Evolutionary conservation across 371 early-diverging fungal genomes (phyloP), one percentile per base, ranked within the genome.

Genomic region (Mortierella sp.): DNA sequence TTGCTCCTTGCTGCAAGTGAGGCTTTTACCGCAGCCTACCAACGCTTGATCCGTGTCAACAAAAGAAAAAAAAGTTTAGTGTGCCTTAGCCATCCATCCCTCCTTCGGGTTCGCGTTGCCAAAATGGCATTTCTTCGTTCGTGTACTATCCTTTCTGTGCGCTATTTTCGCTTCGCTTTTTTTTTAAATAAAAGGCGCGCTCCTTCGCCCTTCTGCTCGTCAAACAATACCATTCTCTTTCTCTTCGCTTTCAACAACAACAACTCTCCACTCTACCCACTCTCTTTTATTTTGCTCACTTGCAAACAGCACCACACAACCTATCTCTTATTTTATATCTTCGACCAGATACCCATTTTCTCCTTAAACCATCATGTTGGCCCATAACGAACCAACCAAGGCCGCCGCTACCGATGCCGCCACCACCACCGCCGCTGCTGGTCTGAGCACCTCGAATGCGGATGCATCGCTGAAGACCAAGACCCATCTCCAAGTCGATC

Each of bases 401-500:
- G 29, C 18, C 5, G 43, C 43, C 49, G 60, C 41, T 35, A 3
- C 35, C 35, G 35, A 35, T 55, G 43, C 63, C 41, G 58, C 74
- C n/a, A 29, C 70, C n/a, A 6, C 63, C 32, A 12, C 58, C 29
- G 58, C 12, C 10, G 51, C 51, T 38, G n/a, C 46, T 29, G n/a
- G 46, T 8, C 18, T 49, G 32, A 68, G 32, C 32, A 56, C 46
- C 44, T 54, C 70, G 16, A 29, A 60, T 11, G n/a, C 58, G 6
- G 24, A 16, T 24, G 65, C 65, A 38, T 63, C 63, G 12, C 48
- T 44, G 14, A 21, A 32, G 43, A 71, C 10, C 71, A 38, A 54
- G 27, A 8, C 76, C 54, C 55, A 51, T 48, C 80, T 51, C 49
- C 73, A 78, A n/a, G 49, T 77, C 82, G 82, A 75, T 21, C 60